Percentiles rank a stretch among this genome's conserved stretches.
These are phyloP conservation scores for Pugionium cornutum DNA, from an alignment of 345 rosid genomes.

Conservation along the genomic window DNA sequence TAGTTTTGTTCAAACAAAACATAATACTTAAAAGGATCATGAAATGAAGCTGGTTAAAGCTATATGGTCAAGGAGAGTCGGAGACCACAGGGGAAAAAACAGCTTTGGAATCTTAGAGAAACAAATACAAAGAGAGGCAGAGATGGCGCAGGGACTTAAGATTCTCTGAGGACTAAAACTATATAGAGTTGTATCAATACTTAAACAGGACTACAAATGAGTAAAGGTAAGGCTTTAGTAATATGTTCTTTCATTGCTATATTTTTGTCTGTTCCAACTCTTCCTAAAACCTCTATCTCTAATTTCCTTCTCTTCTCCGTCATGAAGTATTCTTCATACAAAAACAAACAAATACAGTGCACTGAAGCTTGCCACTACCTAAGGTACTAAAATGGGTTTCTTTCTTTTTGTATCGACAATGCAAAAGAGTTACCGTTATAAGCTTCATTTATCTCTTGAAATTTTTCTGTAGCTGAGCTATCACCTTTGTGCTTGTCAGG, in stretches of 20 bases:
- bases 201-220: constrained; percentile 1
- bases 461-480: constrained; percentile 58
- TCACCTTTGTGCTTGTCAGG: constrained; percentile 79
- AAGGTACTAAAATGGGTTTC: background rate
- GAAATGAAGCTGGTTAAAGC: background rate
- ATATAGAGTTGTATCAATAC: background rate
- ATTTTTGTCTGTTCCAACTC: background rate
- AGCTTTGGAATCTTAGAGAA: background rate
- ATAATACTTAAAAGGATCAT: too few species aligned
- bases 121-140: background rate
- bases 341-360: background rate
- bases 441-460: constrained; percentile 82
- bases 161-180: background rate
- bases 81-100: background rate
- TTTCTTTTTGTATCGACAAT: too few species aligned
- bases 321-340: background rate
- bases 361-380: background rate
- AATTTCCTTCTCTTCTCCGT: background rate
- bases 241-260: constrained; percentile 4
- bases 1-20: too few species aligned
- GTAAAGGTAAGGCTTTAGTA: constrained; percentile 9
- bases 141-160: background rate
- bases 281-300: background rate
- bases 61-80: background rate
- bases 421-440: constrained; percentile 49